phyloP scores from a whole-genome alignment of 352 stramenopile genomes.

The Pythium vanterpoolii region DNA sequence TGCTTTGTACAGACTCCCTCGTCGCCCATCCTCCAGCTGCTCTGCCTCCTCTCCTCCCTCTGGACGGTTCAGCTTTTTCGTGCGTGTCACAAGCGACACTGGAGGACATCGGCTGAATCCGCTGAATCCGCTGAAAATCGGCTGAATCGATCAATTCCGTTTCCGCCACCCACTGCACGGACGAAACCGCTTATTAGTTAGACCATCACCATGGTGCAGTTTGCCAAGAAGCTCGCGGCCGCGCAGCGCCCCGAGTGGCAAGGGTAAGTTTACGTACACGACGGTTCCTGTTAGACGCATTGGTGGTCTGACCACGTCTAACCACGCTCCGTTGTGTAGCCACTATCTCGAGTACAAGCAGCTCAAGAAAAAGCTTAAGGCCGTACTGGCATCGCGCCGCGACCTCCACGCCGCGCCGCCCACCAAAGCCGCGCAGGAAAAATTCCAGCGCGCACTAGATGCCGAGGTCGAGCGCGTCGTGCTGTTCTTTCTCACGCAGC shows the following conservation, averaged over 20 bases:
- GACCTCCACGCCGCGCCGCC: conserved; percentile 29
- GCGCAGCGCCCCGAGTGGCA: conserved; percentile 73
- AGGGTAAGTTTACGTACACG: conserved; percentile 31
- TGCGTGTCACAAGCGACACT: conserved; percentile 11
- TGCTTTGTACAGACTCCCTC: too few species aligned
- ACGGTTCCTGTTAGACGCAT: not conserved
- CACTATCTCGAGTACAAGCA: conserved; percentile 91
- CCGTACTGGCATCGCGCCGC: conserved; percentile 46
- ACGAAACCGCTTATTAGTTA: not conserved
- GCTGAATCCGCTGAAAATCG: too few species aligned
- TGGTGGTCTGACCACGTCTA: not conserved
- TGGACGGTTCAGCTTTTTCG: too few species aligned
- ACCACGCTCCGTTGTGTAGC: conserved; percentile 26
- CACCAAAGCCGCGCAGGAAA: conserved; percentile 45
- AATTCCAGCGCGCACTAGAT: conserved; percentile 75
- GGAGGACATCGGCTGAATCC: too few species aligned
- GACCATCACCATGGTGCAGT: conserved; percentile 57
- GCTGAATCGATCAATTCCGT: not conserved
- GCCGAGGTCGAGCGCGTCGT: conserved; percentile 82
- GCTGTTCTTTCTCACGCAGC: conserved; percentile 83
- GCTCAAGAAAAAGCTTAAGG: conserved; percentile 85
- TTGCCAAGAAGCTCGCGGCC: conserved; percentile 76
- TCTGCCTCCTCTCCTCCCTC: not conserved
- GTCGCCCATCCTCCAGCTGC: too few species aligned
- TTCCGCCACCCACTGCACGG: not conserved